Conservation (phyloP, 805 yeast genomes). For the Lipomyces starkeyi region DNA sequence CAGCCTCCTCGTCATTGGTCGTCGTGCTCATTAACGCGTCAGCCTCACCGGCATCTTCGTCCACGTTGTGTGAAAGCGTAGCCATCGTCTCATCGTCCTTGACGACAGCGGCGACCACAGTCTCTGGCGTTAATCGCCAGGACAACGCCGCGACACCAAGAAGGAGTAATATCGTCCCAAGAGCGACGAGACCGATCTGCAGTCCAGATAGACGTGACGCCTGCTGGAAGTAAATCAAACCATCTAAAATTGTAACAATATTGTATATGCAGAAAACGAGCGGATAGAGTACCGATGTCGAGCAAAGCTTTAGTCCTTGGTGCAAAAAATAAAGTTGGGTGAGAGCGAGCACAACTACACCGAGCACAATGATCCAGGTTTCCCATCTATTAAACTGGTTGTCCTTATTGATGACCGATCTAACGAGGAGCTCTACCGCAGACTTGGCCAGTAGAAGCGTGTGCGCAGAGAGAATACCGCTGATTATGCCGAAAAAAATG, state of each 20-base stretch:
- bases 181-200: constrained; percentile 54
- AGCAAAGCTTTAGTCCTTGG: constrained; percentile 68
- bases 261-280: constrained; percentile 84
- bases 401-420: constrained; percentile 49
- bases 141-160: constrained; percentile 72
- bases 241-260: constrained; percentile 68
- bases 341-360: constrained; percentile 68
- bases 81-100: constrained; percentile 28
- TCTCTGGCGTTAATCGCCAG: constrained; percentile 50
- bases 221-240: constrained; percentile 64
- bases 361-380: constrained; percentile 58
- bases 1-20: constrained; percentile 24
- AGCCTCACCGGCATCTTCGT: constrained; percentile 29
- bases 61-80: constrained; percentile 5
- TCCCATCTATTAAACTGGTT: constrained; percentile 51
- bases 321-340: constrained; percentile 76
- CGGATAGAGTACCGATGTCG: constrained; percentile 83
- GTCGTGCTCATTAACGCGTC: constrained; percentile 17
- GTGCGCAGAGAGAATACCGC: constrained; percentile 84
- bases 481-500: constrained; percentile 64
- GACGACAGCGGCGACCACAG: constrained; percentile 13
- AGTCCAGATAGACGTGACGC: constrained; percentile 48
- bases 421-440: constrained; percentile 69
- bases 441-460: constrained; percentile 86
- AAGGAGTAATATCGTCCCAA: constrained; percentile 54